Evolutionary conservation across 2,329 filamentous ascomycete genomes (phyloP), one percentile per base, ranked within the genome.

Genomic region (Fusarium verticillioides): DNA sequence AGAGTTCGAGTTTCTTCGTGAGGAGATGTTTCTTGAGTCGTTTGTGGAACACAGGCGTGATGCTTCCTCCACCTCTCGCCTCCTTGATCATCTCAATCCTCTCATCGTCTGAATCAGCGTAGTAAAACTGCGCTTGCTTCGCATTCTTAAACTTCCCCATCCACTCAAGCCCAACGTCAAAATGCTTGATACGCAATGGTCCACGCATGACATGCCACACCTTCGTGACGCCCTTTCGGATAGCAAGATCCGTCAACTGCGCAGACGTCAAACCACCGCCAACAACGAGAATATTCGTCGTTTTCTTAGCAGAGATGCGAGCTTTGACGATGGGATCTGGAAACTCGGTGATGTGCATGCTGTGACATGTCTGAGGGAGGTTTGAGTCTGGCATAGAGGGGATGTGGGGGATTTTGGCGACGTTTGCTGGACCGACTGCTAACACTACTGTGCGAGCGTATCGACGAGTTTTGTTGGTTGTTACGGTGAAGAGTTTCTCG

Each of bases 101-200:
- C 80, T 95, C 88, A 32, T 90, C 87, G 67, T 94, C 91, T 10
- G 88, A 89, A 74, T 95, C 92, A 7, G 92, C 92, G 11, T 89
- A 90, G 92, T 93, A 95, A 80, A 95, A 96, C 1, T 87, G 87
- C 2, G 93, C 91, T 78, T 95, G 93, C 74, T 93, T 90, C 60
- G 90, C 88, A 79, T 96, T 96, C 63, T 91, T 90, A 80, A 93
- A 96, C 79, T 96, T 96, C 15, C 92, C 92, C 81, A 96, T 92
- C 94, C 94, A 96, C 53, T 89, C 87, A 4, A 96, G 85, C 63
- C 91, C 89, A 30, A 96, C 87, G 75, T 96, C 94, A 73, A 96
- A 96, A 66, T 92, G 91, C 81, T 96, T 96, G 56, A 94, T 87
- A 74, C 84, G 83, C 18, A 87, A 75, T 0, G 84, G 82, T 0